Percentiles rank a stretch among this genome's conserved stretches.
Evolutionary conservation across 148 eudicot species (phyloP).

Genomic region (Vaccinium darrowii): DNA sequence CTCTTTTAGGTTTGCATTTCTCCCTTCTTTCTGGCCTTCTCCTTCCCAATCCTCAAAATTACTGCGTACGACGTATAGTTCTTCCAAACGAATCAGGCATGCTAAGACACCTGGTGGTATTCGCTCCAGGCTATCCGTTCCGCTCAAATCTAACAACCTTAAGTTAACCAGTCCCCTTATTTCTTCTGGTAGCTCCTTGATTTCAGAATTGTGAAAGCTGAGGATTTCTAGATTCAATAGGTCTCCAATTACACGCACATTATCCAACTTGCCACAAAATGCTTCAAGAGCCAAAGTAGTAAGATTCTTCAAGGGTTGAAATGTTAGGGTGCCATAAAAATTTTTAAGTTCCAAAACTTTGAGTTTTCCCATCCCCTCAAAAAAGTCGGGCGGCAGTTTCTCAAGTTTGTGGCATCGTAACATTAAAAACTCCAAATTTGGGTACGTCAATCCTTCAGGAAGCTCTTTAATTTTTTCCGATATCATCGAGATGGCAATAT

Average conservation of each 20-base stretch:
- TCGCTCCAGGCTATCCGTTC: neutral
- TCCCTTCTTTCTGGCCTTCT: no score
- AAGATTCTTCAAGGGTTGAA: conserved; percentile 31
- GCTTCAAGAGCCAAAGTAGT: conserved; percentile 26
- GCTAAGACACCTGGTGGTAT: conserved; percentile 24
- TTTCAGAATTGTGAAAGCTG: neutral
- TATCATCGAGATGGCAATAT: conserved; percentile 35
- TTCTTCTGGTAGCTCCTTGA: conserved; percentile 10
- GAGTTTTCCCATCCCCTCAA: conserved; percentile 37
- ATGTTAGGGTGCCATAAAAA: conserved; percentile 19
- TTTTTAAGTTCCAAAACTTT: conserved; percentile 28
- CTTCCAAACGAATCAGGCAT: neutral
- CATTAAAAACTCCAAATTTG: conserved; percentile 29
- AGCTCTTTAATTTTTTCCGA: conserved; percentile 18
- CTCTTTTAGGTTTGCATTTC: no score
- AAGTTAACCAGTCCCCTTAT: conserved; percentile 27
- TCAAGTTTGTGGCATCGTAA: neutral
- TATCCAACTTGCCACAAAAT: conserved; percentile 14
- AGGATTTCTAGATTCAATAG: neutral
- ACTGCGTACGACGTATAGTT: neutral
- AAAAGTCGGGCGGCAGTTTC: conserved; percentile 21
- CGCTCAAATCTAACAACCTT: conserved; percentile 34
- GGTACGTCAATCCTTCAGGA: conserved; percentile 20
- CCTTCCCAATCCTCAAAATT: neutral
- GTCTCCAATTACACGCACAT: conserved; percentile 4